Evolutionary conservation across 768 basidiomycete genomes (phyloP).

Genomic region (Naganishia vaughanmartiniae): DNA sequence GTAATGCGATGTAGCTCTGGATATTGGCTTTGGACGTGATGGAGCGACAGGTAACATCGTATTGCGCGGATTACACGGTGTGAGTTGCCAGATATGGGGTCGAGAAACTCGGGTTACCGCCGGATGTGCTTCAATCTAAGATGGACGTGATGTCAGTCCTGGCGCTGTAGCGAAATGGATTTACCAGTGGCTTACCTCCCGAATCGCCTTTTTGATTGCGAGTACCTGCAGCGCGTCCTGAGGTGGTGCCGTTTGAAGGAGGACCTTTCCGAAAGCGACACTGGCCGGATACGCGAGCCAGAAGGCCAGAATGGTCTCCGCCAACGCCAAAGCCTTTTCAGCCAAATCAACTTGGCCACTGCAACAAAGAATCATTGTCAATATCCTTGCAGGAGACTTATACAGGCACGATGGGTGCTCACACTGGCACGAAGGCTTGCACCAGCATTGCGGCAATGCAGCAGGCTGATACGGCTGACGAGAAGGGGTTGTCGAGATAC

Average conservation of each 20-base stretch:
- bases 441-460: conserved; percentile 62
- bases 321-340: conserved; percentile 80
- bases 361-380: neutral
- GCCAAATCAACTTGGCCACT: conserved; percentile 55
- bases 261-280: conserved; percentile 74
- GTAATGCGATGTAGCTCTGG: conserved; percentile 22
- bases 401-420: conserved; percentile 44
- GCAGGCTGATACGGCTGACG: conserved; percentile 60
- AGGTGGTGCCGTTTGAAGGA: conserved; percentile 81
- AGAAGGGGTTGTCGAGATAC: conserved; percentile 72
- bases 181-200: conserved; percentile 64
- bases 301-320: conserved; percentile 75
- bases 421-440: conserved; percentile 63
- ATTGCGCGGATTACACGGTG: conserved; percentile 54
- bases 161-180: conserved; percentile 31
- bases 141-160: neutral
- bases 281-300: conserved; percentile 80
- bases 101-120: conserved; percentile 77
- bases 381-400: neutral
- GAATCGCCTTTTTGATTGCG: conserved; percentile 72
- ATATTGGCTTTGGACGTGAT: conserved; percentile 20
- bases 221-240: conserved; percentile 65
- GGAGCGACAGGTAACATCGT: conserved; percentile 25
- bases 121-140: conserved; percentile 76
- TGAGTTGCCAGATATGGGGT: conserved; percentile 85